A percentile compares a stretch with the other conserved stretches of the same genome.
phyloP scores from a whole-genome alignment of 1,139 yeast genomes.

The Taphrina pruni region DNA sequence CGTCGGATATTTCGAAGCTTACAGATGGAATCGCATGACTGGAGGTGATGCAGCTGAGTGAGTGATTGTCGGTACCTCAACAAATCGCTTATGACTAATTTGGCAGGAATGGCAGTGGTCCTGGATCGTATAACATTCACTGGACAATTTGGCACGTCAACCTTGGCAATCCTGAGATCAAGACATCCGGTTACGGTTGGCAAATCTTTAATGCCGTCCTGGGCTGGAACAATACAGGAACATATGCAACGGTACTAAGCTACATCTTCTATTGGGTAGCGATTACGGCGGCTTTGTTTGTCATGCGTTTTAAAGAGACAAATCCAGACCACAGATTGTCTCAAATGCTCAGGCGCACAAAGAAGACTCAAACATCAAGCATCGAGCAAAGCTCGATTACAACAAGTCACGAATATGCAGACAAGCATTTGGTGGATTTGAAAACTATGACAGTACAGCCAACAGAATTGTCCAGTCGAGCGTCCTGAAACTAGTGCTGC shows the following conservation, averaged over 20 bases:
- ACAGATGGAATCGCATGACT: conserved; percentile 67
- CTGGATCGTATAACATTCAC: conserved; percentile 87
- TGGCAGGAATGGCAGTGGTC: conserved; percentile 74
- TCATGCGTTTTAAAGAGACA: conserved; percentile 25
- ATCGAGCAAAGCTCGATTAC: conserved; percentile 9
- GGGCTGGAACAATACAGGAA: conserved; percentile 96
- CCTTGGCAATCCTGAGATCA: conserved; percentile 84
- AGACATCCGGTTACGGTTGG: conserved; percentile 69
- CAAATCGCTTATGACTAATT: neutral
- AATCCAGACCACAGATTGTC: conserved; percentile 17
- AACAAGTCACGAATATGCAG: neutral
- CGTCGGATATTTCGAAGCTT: conserved; percentile 85
- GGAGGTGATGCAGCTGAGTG: conserved; percentile 87
- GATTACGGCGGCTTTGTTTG: conserved; percentile 54
- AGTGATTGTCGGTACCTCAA: neutral
- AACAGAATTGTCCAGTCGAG: neutral
- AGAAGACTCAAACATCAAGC: neutral
- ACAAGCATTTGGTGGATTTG: neutral
- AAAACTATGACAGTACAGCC: conserved; percentile 4
- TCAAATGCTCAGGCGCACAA: neutral
- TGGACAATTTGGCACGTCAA: conserved; percentile 93
- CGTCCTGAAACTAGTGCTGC: neutral
- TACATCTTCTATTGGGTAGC: conserved; percentile 78
- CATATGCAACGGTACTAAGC: conserved; percentile 85
- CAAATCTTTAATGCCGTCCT: conserved; percentile 86